Evolutionary conservation across 192 early-diverging fungal genomes (phyloP), one percentile per base, ranked within the genome.

Genomic region (Backusella tuberculispora): DNA sequence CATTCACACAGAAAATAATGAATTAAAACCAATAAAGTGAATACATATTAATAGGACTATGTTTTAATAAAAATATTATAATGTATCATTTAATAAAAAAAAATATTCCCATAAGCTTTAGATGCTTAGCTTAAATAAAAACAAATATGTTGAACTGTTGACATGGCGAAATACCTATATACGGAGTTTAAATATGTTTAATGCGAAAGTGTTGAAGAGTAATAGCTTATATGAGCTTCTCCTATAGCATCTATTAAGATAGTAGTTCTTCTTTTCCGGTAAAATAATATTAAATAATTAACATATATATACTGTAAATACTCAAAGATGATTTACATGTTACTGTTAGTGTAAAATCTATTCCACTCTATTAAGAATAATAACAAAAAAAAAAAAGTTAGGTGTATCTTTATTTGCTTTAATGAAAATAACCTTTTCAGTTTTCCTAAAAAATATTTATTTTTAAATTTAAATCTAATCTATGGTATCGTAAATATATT

Each of bases 71-170:
- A 60, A 60, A 60, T 26, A 26, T 4, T 1, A 46, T 14, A 12
- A 43, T 43, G 14, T 14, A 26, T 24, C 21, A 2, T 26, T 60
- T 19, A 60, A 19, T 13, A 10, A 26, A 60, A 14, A 60, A 50
- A 60, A 60, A 60, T 24, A 60, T 60, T 60, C 53, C 53, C 53
- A 60, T 26, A 8, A 60, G 53, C 53, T 13, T 60, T 60, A 24
- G 53, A 24, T 24, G 53, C 21, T 60, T 60, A 24, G 53, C 53
- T 60, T 10, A 60, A 60, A 60, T 60, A 26, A 60, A 60, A 60
- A 60, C 53, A 60, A 60, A 60, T 60, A 60, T 60, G 53, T 60
- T 60, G 26, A 60, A 60, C 26, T 60, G 53, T 60, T 56, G 53
- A 56, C 21, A 56, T 56, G 21, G 53, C 53, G 26, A 19, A 60